Conservation (phyloP, 148 eudicot genomes). For the Nyssa sinensis region DNA sequence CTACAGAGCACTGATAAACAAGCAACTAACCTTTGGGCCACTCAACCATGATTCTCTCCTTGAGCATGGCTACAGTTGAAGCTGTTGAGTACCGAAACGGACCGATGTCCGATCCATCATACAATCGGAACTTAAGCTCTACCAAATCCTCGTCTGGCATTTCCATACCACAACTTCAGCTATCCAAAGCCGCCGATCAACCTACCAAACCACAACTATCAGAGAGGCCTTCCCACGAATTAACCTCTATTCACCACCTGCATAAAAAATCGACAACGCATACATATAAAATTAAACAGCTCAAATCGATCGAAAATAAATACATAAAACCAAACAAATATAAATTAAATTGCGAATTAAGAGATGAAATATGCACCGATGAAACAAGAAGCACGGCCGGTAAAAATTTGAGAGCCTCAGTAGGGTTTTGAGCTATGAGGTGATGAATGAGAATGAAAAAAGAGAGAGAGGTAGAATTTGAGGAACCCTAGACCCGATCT, state of each 20-base stretch:
- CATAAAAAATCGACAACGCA: background rate
- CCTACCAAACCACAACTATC: background rate
- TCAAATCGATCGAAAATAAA: too few relatives aligned
- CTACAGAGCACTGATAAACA: background rate
- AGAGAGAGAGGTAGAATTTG: conserved; percentile 12
- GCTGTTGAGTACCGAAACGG: conserved; percentile 60
- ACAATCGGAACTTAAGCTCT: conserved; percentile 68
- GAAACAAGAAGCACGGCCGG: background rate
- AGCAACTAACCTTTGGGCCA: conserved; percentile 77
- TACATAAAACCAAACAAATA: background rate
- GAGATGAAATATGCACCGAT: background rate
- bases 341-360: background rate
- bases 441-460: background rate
- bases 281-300: background rate
- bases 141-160: conserved; percentile 79
- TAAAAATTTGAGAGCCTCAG: background rate
- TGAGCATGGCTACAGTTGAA: conserved; percentile 62
- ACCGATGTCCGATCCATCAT: conserved; percentile 82
- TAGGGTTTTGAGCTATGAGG: background rate
- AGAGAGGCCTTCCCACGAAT: background rate
- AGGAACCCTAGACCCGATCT: conserved; percentile 37
- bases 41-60: conserved; percentile 67
- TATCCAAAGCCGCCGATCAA: background rate
- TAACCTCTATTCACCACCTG: conserved; percentile 6
- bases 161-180: conserved; percentile 20